Evolutionary conservation across 2,329 filamentous ascomycete species (phyloP).

Genomic region (Cladosporium sp.): DNA sequence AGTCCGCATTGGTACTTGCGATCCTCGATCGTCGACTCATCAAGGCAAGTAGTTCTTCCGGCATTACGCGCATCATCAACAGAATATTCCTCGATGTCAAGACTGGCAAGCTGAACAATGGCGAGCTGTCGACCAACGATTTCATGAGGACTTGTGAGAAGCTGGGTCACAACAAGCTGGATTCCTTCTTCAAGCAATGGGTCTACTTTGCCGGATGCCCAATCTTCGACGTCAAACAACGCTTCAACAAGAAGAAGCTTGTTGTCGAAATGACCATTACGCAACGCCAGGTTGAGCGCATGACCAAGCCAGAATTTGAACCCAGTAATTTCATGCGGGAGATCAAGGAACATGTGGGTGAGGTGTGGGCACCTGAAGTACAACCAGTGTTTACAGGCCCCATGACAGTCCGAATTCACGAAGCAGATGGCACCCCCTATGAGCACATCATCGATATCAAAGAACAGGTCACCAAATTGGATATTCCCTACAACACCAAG

Average conservation of each 20-base stretch:
- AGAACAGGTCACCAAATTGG: slow-evolving; percentile 77
- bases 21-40: slow-evolving; percentile 88
- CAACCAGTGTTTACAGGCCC: slow-evolving; percentile 81
- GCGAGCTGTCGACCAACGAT: slow-evolving; percentile 66
- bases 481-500: slow-evolving; percentile 98
- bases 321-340: slow-evolving; percentile 77
- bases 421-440: slow-evolving; percentile 95
- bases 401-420: slow-evolving; percentile 96
- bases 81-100: slow-evolving; percentile 83
- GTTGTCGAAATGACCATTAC: slow-evolving; percentile 87
- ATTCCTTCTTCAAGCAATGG: slow-evolving; percentile 93
- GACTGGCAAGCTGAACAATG: slow-evolving; percentile 68
- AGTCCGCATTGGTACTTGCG: slow-evolving; percentile 85
- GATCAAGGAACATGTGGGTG: slow-evolving; percentile 73
- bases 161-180: slow-evolving; percentile 78
- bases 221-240: slow-evolving; percentile 76
- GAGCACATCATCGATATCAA: slow-evolving; percentile 97
- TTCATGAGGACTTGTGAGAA: slow-evolving; percentile 86
- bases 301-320: slow-evolving; percentile 56
- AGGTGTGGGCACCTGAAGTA: slow-evolving; percentile 58
- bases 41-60: slow-evolving; percentile 80
- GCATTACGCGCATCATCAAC: slow-evolving; percentile 78
- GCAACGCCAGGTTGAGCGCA: slow-evolving; percentile 64
- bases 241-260: slow-evolving; percentile 96
- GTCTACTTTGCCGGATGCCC: slow-evolving; percentile 84